These are phyloP conservation scores for Sphagnum tenellum DNA, from an alignment of 225 moss, liverwort and hornwort genomes.

Conservation along the genomic window DNA sequence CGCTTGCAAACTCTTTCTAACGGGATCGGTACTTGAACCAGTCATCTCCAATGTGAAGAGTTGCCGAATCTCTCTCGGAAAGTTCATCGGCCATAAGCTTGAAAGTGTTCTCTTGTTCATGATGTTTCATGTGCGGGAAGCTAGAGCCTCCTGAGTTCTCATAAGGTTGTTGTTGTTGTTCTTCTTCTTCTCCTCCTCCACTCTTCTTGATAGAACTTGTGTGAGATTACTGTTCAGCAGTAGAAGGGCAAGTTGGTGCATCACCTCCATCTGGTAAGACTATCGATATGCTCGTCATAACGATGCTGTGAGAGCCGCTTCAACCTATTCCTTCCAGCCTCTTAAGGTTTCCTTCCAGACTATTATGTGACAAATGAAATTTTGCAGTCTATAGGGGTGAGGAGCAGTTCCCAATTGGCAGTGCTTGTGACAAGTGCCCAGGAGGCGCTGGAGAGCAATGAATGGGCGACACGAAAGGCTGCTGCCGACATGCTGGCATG, in stretches of 20 bases:
- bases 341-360: too few relatives aligned
- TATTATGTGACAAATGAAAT: too few relatives aligned
- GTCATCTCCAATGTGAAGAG: too few relatives aligned
- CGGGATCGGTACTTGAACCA: too few relatives aligned
- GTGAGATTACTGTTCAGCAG: background rate
- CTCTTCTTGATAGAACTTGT: too few relatives aligned
- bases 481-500: slow-evolving; percentile 53
- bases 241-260: background rate
- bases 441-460: slow-evolving; percentile 62
- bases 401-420: slow-evolving; percentile 30
- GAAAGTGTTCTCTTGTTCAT: too few relatives aligned
- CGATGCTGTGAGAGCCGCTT: background rate
- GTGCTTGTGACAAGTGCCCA: slow-evolving; percentile 38
- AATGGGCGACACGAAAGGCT: slow-evolving; percentile 75
- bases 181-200: too few relatives aligned
- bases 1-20: too few relatives aligned
- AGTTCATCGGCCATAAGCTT: too few relatives aligned
- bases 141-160: too few relatives aligned
- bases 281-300: background rate
- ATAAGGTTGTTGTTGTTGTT: too few relatives aligned
- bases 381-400: slow-evolving; percentile 31
- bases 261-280: background rate
- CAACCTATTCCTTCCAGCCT: background rate
- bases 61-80: too few relatives aligned
- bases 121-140: background rate